These are phyloP conservation scores for Tricholoma furcatifolium DNA, from an alignment of 768 basidiomycete species.

Conservation along the genomic window DNA sequence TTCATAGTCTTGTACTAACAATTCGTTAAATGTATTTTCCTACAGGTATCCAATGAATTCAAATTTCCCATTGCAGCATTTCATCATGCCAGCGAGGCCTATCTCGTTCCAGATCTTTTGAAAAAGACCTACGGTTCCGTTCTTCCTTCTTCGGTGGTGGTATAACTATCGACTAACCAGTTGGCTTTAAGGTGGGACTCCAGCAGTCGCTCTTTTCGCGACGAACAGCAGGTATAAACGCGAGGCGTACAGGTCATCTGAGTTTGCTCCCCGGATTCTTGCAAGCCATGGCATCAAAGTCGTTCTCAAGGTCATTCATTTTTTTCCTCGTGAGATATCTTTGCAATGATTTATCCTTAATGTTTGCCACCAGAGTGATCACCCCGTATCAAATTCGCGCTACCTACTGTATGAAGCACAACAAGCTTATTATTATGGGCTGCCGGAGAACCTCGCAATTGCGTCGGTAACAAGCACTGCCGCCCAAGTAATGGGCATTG, in stretches of 20 bases:
- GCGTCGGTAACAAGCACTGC: constrained; percentile 73
- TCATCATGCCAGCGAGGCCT: constrained; percentile 81
- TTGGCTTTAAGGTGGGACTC: constrained; percentile 50
- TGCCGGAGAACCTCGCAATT: constrained; percentile 68
- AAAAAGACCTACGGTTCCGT: constrained; percentile 63
- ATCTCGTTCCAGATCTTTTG: constrained; percentile 75
- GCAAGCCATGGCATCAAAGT: constrained; percentile 66
- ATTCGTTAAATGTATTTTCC: neutral
- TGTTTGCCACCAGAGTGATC: constrained; percentile 51
- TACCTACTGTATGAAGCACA: constrained; percentile 84
- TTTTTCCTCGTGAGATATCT: neutral
- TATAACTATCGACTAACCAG: neutral
- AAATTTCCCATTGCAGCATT: constrained; percentile 75
- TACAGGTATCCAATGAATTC: constrained; percentile 80
- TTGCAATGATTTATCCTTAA: neutral
- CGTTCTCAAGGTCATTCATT: constrained; percentile 62
- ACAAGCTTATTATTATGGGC: constrained; percentile 78
- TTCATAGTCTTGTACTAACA: neutral
- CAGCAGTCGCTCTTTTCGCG: constrained; percentile 80
- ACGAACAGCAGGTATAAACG: constrained; percentile 58
- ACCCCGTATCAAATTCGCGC: constrained; percentile 64
- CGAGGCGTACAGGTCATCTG: constrained; percentile 79
- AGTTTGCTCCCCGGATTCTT: constrained; percentile 77
- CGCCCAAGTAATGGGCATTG: constrained; percentile 72
- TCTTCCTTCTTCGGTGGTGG: neutral